Evolutionary conservation across 2,329 filamentous ascomycete species (phyloP).

Genomic region (Aspergillus pseudotamarii): DNA sequence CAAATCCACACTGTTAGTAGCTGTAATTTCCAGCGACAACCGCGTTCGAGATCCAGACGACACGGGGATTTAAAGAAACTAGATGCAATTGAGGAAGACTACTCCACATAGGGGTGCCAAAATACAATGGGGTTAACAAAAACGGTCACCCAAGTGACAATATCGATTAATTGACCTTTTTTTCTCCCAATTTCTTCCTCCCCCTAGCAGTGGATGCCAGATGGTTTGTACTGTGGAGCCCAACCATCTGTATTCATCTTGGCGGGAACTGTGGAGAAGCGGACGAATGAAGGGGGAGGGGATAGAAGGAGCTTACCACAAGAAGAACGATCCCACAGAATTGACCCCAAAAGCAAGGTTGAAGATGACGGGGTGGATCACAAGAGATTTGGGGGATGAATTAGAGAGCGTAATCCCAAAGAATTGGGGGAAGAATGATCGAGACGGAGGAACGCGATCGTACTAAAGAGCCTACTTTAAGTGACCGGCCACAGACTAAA

Average conservation of each 20-base stretch:
- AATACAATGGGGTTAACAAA: neutral
- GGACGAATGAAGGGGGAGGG: conserved; percentile 18
- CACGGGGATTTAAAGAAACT: neutral
- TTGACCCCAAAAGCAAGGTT: neutral
- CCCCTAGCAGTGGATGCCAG: conserved; percentile 30
- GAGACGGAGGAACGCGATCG: conserved; percentile 5
- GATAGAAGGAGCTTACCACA: conserved; percentile 15
- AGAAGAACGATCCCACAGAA: conserved; percentile 6
- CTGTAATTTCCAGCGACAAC: neutral
- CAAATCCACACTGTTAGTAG: conserved; percentile 9
- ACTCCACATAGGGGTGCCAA: neutral
- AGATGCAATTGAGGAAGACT: neutral
- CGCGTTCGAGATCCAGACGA: neutral
- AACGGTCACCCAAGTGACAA: neutral
- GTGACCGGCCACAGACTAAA: neutral
- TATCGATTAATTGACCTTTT: conserved; percentile 1
- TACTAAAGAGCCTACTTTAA: conserved; percentile 4
- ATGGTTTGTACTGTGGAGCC: conserved; percentile 31
- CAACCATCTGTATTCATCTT: conserved; percentile 23
- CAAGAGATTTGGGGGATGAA: neutral
- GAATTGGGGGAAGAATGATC: neutral
- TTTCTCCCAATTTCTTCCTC: conserved; percentile 13
- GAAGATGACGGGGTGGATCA: neutral
- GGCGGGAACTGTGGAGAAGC: conserved; percentile 35
- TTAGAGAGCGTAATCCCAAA: conserved; percentile 5